Evolutionary conservation across 345 rosid species (phyloP).

Genomic region (Melaleuca quinquenervia): DNA sequence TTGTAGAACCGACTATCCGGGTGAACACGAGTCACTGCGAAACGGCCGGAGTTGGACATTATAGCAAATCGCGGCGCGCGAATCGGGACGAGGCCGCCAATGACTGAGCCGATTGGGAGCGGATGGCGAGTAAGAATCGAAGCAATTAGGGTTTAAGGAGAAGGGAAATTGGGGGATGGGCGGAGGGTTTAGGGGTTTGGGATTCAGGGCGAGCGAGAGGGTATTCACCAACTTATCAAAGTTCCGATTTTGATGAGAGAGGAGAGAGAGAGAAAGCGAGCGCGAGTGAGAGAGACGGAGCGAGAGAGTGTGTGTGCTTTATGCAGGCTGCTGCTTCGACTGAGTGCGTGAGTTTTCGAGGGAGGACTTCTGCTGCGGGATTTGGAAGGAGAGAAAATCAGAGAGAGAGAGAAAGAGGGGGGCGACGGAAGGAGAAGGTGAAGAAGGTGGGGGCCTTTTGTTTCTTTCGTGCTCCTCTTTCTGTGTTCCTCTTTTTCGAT

Average conservation of each 20-base stretch:
- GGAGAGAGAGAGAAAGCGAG: not conserved
- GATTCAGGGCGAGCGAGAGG: not conserved
- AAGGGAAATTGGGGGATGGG: not conserved
- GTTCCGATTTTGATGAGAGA: not conserved
- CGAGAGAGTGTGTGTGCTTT: not conserved
- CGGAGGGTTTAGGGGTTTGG: not conserved
- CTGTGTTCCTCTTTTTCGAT: not conserved
- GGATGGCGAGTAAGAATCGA: not conserved
- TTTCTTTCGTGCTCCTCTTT: not conserved
- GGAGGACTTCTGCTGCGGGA: not conserved
- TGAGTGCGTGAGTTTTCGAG: not conserved
- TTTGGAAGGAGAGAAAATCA: not conserved
- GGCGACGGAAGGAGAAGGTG: not conserved
- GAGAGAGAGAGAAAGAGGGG: not conserved
- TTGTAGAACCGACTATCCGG: slow-evolving; percentile 26
- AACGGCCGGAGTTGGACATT: slow-evolving; percentile 32
- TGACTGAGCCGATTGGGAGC: not conserved
- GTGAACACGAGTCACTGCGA: slow-evolving; percentile 18
- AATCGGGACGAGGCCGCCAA: not conserved
- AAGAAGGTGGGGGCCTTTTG: not conserved
- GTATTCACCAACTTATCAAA: not conserved
- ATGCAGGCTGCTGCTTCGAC: not conserved
- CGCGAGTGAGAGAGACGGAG: not conserved
- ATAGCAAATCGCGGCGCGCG: not conserved
- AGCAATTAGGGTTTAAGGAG: not conserved